Evolutionary conservation across 495 filamentous ascomycete species (phyloP).

Genomic region (Tetracladium setigerum): DNA sequence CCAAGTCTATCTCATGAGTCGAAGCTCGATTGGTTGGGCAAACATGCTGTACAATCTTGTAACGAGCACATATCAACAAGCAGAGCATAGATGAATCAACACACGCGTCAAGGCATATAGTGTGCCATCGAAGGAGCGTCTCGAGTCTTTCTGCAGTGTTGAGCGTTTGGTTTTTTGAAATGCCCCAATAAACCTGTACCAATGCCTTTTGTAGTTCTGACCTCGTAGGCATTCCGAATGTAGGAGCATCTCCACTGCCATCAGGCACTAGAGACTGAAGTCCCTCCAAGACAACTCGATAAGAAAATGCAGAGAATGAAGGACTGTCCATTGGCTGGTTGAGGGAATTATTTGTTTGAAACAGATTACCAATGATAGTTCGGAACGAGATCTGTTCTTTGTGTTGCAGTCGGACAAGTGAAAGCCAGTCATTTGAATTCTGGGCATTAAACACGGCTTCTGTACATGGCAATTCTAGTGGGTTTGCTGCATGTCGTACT

Average conservation of each 20-base stretch:
- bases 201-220: slow-evolving; percentile 35
- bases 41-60: slow-evolving; percentile 34
- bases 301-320: slow-evolving; percentile 34
- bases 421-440: slow-evolving; percentile 36
- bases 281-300: slow-evolving; percentile 38
- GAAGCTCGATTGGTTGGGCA: slow-evolving; percentile 24
- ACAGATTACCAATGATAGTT: slow-evolving; percentile 33
- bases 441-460: slow-evolving; percentile 36
- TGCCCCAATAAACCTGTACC: slow-evolving; percentile 34
- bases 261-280: slow-evolving; percentile 39
- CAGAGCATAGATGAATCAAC: slow-evolving; percentile 35
- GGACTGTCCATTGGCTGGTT: slow-evolving; percentile 2
- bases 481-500: slow-evolving; percentile 36
- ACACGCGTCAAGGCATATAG: slow-evolving; percentile 38
- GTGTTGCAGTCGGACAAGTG: slow-evolving; percentile 28
- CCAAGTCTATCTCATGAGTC: slow-evolving; percentile 28
- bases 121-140: slow-evolving; percentile 41
- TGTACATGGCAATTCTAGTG: slow-evolving; percentile 31
- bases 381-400: slow-evolving; percentile 32
- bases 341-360: slow-evolving; percentile 28
- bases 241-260: slow-evolving; percentile 31
- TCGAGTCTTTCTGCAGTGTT: slow-evolving; percentile 33
- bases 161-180: slow-evolving; percentile 32
- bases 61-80: slow-evolving; percentile 34
- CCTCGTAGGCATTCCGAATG: too few species aligned